Base-by-base conservation (phyloP, 495 filamentous ascomycete genomes). In the Penicillium herquei region DNA sequence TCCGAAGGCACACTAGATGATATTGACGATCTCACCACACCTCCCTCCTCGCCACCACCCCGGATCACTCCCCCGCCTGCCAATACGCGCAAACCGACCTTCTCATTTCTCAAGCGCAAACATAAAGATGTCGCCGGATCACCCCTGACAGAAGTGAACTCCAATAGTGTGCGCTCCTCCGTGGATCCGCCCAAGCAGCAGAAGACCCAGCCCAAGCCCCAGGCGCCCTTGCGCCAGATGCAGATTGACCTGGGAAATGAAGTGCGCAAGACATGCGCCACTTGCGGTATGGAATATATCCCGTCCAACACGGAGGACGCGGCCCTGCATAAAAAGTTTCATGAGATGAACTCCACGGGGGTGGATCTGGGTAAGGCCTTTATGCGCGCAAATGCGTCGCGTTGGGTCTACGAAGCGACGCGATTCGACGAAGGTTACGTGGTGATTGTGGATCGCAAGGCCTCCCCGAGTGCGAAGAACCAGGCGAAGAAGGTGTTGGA, bases 231-330 rank as follows among this genome's bases (percentile, higher is more conserved):
- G 56, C 82, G 78, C 30, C 87, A 90, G 62, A 83, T 86, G 72
- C 84, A 84, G 49, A 80, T 90, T 34, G 86, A 88, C 58, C 71
- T 89, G 31, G 87, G 86, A 13, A 76, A 74, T 55, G 73, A 82
- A 42, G 67, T 81, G 37, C 75, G 81, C 46, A 82, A 80, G 55
- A 82, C 78, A n/a, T 90, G 87, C 67, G 73, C 72, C 35, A 73
- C 71, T 2, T 90, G 87, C 64, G 83, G 80, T 0, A 90, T 90
- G 87, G 84, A 86, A 54, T 90, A 89, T 64, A 77, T 87, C 39
- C 81, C 85, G 11, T 87, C 85, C 0, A 82, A 84, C 18, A 71
- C 73, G 39, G 86, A 88, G 58, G 87, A 90, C 57, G 74, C 77
- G 34, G 77, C 77, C 3, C 62, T 89, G 35, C 87, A 90, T 62